Evolutionary conservation across 2,329 filamentous ascomycete species (phyloP).

Genomic region (Pyrenophora teres): DNA sequence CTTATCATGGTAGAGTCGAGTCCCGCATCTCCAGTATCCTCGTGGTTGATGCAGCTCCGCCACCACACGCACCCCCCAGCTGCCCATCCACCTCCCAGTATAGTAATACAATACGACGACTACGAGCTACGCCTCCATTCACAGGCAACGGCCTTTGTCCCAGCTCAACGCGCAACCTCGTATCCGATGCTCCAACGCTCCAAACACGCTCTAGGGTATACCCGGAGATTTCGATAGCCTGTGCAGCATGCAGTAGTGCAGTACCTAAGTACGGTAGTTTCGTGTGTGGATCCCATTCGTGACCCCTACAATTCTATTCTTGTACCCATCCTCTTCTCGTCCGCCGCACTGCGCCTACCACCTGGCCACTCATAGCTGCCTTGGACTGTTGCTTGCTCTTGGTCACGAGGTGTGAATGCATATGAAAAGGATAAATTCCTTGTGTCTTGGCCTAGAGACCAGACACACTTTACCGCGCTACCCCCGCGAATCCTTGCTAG

Average conservation of each 20-base stretch:
- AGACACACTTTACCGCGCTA: not conserved
- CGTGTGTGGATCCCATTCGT: constrained; percentile 4
- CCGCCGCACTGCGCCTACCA: not conserved
- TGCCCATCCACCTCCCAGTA: not conserved
- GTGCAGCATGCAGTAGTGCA: constrained; percentile 12
- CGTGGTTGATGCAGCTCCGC: not conserved
- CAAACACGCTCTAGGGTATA: not conserved
- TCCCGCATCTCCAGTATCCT: too few species aligned
- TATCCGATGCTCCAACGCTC: not conserved
- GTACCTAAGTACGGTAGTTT: too few species aligned
- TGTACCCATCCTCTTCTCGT: constrained; percentile 14
- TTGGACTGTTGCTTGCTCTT: not conserved
- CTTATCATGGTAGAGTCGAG: too few species aligned
- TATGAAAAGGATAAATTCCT: too few species aligned
- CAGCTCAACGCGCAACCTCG: not conserved
- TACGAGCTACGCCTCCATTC: not conserved
- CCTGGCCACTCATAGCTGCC: not conserved
- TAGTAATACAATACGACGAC: not conserved
- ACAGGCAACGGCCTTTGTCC: not conserved
- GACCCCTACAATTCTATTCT: constrained; percentile 10
- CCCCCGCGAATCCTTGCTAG: not conserved
- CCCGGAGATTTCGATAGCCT: constrained; percentile 23
- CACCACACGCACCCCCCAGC: not conserved
- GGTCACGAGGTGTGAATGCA: too few species aligned
- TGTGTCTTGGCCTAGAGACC: too few species aligned